Base-by-base conservation (phyloP, 2,329 filamentous ascomycete species). In the Claviceps arundinis region DNA sequence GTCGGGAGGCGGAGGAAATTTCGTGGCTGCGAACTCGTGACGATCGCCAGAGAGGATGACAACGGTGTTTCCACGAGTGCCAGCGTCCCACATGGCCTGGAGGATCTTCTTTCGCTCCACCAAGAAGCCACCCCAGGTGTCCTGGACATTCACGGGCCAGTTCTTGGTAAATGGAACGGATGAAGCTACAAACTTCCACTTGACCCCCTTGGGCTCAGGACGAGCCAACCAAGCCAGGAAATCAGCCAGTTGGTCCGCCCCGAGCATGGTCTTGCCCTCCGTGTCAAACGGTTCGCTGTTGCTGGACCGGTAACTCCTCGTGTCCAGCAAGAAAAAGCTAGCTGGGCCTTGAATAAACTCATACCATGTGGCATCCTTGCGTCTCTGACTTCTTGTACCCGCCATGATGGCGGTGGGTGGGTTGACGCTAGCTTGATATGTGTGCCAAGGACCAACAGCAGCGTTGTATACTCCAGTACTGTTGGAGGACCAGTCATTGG, bases 131-230 rank as follows among this genome's bases (percentile, higher is more conserved):
- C 88, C 89, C 93, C 93, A 98, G 0, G 93, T 97, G 64, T 98
- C 93, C 55, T 84, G 76, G 2, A 81, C 82, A 57, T 93, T 91
- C 57, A 95, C 80, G 24, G 82, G 85, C 91, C 93, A 98, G 67
- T 98, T 98, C 71, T 95, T 95, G 6, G 93, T 97, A 65, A 98
- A 95, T 0, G 93, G 93, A 5, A 97, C 86, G 17, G 87, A 90
- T 41, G 87, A 90, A 17, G 90, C 84, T 49, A 98, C 74, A 60
- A 98, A 82, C 71, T 97, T 97, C 91, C 93, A 98, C 61, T 84
- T 84, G 0, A 96, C 83, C 1, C 89, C 88, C 34, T 73, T 71
- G 0, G 87, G 84, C 56, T 89, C 85, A 0, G 86, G 82, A 1
- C 78, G 80, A 11, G 73, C 72, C 19, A 98, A 75, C 77, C 86